Conservation (phyloP, 2,329 filamentous ascomycete species). For the Fusarium succisae region DNA sequence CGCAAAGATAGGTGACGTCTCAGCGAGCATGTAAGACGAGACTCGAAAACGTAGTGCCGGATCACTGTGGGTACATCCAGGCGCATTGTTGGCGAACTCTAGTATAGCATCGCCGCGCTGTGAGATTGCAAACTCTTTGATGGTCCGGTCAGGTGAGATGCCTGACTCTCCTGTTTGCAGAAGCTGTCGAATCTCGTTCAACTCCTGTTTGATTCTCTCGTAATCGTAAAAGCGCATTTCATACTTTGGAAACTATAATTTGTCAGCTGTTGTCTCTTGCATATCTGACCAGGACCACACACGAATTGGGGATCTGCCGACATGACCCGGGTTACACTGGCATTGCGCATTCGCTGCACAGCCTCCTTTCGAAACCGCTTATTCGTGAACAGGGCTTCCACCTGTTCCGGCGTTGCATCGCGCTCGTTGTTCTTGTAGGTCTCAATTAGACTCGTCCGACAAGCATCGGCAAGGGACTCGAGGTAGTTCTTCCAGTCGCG, state of each 20-base stretch:
- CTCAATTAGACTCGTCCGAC: conserved; percentile 53
- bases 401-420: conserved; percentile 53
- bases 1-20: conserved; percentile 62
- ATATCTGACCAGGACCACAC: conserved; percentile 1
- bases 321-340: conserved; percentile 54
- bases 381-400: conserved; percentile 55
- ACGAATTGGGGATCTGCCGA: conserved; percentile 57
- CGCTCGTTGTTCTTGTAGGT: conserved; percentile 59
- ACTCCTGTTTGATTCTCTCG: conserved; percentile 55
- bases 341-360: conserved; percentile 58
- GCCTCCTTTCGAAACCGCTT: conserved; percentile 53
- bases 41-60: conserved; percentile 61
- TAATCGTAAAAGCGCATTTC: conserved; percentile 60
- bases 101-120: conserved; percentile 60
- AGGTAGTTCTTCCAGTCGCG: conserved; percentile 57
- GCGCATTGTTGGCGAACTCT: conserved; percentile 58
- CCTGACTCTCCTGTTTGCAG: conserved; percentile 54
- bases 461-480: conserved; percentile 53
- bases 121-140: conserved; percentile 56
- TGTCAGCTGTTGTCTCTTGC: conserved; percentile 7
- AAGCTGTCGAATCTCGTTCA: conserved; percentile 52
- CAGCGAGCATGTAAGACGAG: conserved; percentile 59
- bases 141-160: conserved; percentile 50
- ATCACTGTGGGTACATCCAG: conserved; percentile 44
- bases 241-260: conserved; percentile 52